Evolutionary conservation across 441 rosid species (phyloP), one percentile per base, ranked within the genome.

Genomic region (Pelargonium australe): DNA sequence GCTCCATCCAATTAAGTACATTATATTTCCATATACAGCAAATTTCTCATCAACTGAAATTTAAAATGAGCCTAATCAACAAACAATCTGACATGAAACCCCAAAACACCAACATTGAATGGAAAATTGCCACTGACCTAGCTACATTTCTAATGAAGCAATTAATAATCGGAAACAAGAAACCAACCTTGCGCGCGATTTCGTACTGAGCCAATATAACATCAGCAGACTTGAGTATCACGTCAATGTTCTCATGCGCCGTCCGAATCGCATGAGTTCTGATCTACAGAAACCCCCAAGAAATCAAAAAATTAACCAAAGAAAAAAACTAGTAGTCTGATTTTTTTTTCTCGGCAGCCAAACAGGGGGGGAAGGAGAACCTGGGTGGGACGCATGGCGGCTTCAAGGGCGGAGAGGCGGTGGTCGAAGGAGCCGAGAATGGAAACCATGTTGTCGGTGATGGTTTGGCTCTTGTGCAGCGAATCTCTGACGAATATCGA

Each of bases 361-460:
- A 34, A 34, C 37, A 34, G 37, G 37, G 37, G 37, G 37, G 4
- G 37, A 34, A 34, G 37, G 37, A 34, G 37, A 34, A 86, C 96
- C 95, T 94, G 99, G 57, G 99, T 89, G 12, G 99, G 97, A 7
- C 97, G 95, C 99, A 94, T 86, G 80, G 97, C 99, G 72, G 99
- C 91, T 70, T 94, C 97, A 19, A 94, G 94, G 68, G 95, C 90
- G 25, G 99, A 91, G 84, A 94, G 99, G 34, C 99, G 97, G 81
- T 86, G 87, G 67, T 94, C 97, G 79, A 91, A 94, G 65, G 99
- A 94, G 45, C 97, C 95, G 70, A 94, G 94, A 79, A 91, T 94
- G 72, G 89, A 72, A 72, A 91, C 97, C 97, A 94, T 91, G 78
- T 69, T 86, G 72, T 91, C 96, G 72, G 99, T 89, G 49, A 88